Evolutionary conservation across 345 rosid species (phyloP), one percentile per base, ranked within the genome.

Genomic region (Dovyalis caffra): DNA sequence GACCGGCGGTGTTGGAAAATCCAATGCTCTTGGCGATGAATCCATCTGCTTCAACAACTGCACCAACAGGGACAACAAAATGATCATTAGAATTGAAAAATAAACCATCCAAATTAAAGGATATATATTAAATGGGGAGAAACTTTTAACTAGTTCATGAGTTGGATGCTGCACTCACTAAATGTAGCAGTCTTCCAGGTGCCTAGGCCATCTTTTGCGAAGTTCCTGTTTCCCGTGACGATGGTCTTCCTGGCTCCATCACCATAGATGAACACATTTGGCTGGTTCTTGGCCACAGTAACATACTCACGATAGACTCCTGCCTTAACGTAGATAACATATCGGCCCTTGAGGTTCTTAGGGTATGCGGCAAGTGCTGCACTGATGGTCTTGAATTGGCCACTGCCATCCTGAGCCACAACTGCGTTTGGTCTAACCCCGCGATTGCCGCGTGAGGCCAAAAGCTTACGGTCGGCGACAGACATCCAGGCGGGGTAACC

Each of bases 111-210:
- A 12, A 18, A 12, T 15, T 62, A 62, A 49, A 65, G 21, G 10
- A 32, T 5, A 18, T 6, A 32, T 5, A 18, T 6, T 29, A 29
- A 1, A 31, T 9, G 16, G 5, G 5, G 10, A 8, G 34, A 64
- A 64, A 32, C 20, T 33, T 34, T 64, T 64, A 11, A 32, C 29
- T 11, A 18, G 12, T 21, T 6, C 40, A 37, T n/a, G 15, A 21
- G 29, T 5, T 23, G 28, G 23, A 3, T 10, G 45, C 1, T 56
- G 64, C n/a, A 33, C 66, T 79, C 67, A 79, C 83, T 38, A 18
- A 80, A 76, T 7, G 83, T 71, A 56, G 83, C 83, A 11, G 83
- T 80, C 61, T 68, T 80, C 73, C 73, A 76, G 28, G 80, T 76
- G 67, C 66, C 69, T 0, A 80, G 1, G 16, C 80, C 80, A 11